A percentile compares a stretch with the other conserved stretches of the same genome.
phyloP scores from a whole-genome alignment of 768 basidiomycete species.

The Termitomyces sp. region DNA sequence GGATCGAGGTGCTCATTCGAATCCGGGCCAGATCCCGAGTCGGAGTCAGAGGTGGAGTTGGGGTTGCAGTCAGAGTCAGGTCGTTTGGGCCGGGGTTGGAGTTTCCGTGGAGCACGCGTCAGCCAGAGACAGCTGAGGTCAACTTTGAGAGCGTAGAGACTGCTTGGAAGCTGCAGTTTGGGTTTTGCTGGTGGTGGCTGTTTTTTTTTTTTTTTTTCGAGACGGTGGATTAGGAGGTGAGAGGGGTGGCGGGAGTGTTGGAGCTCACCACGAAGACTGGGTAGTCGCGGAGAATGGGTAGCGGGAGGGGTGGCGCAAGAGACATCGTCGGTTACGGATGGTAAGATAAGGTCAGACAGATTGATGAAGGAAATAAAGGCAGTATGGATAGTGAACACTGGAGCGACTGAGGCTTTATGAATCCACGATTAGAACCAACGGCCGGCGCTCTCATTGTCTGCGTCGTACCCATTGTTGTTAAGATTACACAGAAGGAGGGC shows the following conservation, averaged over 20 bases:
- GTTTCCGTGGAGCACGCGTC: neutral
- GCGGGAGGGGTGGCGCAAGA: neutral
- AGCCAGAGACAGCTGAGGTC: neutral
- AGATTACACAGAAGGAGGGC: neutral
- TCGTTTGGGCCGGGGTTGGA: too few relatives aligned
- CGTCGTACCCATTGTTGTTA: neutral
- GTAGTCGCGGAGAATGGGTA: neutral
- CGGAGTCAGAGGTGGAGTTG: neutral
- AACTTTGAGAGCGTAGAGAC: neutral
- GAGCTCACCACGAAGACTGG: neutral
- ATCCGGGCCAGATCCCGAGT: neutral
- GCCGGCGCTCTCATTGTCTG: neutral
- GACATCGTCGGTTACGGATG: neutral
- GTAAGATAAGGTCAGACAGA: neutral
- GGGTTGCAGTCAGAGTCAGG: neutral
- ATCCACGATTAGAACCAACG: neutral
- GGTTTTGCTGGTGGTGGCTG: neutral
- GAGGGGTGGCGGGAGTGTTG: neutral
- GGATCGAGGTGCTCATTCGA: neutral
- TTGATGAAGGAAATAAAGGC: neutral
- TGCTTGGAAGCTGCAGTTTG: neutral
- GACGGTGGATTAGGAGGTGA: neutral
- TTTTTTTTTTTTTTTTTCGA: too few relatives aligned
- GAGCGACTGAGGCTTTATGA: neutral
- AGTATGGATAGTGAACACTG: neutral